phyloP scores from a whole-genome alignment of 2,329 filamentous ascomycete genomes.

The Mollisia scopiformis region DNA sequence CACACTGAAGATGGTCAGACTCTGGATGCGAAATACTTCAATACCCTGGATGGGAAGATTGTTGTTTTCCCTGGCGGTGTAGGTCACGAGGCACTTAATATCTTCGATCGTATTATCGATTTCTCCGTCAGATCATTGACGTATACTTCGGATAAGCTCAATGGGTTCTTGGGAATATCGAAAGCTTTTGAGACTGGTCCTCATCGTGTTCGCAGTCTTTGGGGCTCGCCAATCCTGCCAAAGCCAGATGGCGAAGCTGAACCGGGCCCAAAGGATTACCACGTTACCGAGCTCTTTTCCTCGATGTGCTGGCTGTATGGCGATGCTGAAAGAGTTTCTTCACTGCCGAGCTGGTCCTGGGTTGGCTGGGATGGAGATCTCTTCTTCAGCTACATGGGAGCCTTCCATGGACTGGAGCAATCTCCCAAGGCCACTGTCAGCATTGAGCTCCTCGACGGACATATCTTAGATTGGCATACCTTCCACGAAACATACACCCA shows the following conservation, averaged over 20 bases:
- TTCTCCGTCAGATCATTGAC: background rate
- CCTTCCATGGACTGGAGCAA: background rate
- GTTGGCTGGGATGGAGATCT: background rate
- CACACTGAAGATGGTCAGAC: background rate
- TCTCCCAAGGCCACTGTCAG: background rate
- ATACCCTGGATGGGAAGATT: background rate
- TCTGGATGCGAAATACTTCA: background rate
- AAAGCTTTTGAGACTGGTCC: background rate
- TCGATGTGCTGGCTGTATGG: background rate
- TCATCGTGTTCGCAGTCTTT: background rate
- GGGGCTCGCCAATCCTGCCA: slow-evolving; percentile 1
- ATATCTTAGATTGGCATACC: background rate
- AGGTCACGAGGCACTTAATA: background rate
- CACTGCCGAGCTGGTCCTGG: background rate
- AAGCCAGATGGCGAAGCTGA: background rate
- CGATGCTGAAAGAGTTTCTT: background rate
- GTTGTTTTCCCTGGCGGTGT: slow-evolving; percentile 1
- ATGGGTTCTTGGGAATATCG: slow-evolving; percentile 4
- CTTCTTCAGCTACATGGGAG: background rate
- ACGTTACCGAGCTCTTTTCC: background rate
- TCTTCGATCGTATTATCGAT: background rate
- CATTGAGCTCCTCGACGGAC: background rate
- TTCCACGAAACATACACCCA: background rate
- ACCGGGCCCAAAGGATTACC: background rate
- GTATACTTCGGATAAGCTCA: background rate